These are phyloP conservation scores for Coprinopsis cinerea DNA, from an alignment of 768 basidiomycete genomes.

Conservation along the genomic window DNA sequence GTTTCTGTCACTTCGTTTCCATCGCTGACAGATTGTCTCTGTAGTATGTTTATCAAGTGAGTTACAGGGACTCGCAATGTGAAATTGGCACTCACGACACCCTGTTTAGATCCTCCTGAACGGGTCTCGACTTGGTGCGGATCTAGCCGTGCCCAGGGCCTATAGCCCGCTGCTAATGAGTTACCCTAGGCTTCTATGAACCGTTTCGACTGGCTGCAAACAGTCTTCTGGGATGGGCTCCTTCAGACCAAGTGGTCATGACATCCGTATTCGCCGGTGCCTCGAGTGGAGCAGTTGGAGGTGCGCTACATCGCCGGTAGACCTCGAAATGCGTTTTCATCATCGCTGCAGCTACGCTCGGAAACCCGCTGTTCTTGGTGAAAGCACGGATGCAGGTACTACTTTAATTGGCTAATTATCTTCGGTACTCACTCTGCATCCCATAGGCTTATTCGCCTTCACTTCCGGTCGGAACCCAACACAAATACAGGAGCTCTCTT, in stretches of 20 bases:
- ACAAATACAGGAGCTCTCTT: slow-evolving; percentile 80
- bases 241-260: slow-evolving; percentile 60
- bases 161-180: not conserved
- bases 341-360: slow-evolving; percentile 51
- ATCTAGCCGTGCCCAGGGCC: not conserved
- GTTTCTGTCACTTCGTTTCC: not conserved
- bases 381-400: slow-evolving; percentile 97
- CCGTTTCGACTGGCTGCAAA: slow-evolving; percentile 77
- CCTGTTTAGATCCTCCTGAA: slow-evolving; percentile 77
- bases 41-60: slow-evolving; percentile 89
- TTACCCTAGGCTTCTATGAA: slow-evolving; percentile 81
- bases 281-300: slow-evolving; percentile 85
- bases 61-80: slow-evolving; percentile 16
- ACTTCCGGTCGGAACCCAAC: slow-evolving; percentile 92
- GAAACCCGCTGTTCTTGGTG: slow-evolving; percentile 89
- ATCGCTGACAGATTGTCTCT: slow-evolving; percentile 1
- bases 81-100: not conserved
- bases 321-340: not conserved
- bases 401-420: not conserved
- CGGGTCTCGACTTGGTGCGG: slow-evolving; percentile 77
- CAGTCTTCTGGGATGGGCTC: slow-evolving; percentile 52
- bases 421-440: not conserved
- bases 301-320: slow-evolving; percentile 30
- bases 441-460: slow-evolving; percentile 86
- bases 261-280: slow-evolving; percentile 88